Evolutionary conservation across 139 green algal genomes (phyloP).

Genomic region (Coelastrella sp.): DNA sequence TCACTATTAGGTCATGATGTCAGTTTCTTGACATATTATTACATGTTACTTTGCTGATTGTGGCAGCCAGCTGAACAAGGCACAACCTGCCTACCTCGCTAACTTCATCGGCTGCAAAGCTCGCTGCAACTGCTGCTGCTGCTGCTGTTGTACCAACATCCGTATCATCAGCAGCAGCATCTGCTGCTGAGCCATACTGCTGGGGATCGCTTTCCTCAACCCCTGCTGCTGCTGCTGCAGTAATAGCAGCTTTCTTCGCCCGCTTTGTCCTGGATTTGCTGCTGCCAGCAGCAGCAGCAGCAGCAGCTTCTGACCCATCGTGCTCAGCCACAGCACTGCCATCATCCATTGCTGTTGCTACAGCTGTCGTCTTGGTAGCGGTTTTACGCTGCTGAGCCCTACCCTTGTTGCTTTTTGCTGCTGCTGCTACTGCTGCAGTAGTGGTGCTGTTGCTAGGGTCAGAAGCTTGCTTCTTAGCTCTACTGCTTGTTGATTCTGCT

Average conservation of each 20-base stretch:
- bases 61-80: too few relatives aligned
- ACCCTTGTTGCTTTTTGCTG: background rate
- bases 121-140: background rate
- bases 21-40: too few relatives aligned
- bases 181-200: background rate
- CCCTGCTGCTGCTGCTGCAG: too few relatives aligned
- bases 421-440: slow-evolving; percentile 4
- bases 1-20: too few relatives aligned
- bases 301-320: too few relatives aligned
- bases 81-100: background rate
- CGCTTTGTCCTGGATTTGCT: background rate
- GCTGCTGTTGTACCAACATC: background rate
- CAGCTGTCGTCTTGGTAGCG: background rate
- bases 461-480: too few relatives aligned
- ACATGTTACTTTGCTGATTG: too few relatives aligned
- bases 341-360: background rate
- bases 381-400: background rate
- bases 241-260: background rate
- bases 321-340: background rate
- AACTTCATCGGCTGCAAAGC: background rate
- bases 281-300: background rate
- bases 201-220: background rate
- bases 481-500: too few relatives aligned
- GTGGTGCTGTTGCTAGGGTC: background rate
- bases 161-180: background rate